Base-by-base conservation (phyloP, 345 rosid species). In the Aegle marmelos region DNA sequence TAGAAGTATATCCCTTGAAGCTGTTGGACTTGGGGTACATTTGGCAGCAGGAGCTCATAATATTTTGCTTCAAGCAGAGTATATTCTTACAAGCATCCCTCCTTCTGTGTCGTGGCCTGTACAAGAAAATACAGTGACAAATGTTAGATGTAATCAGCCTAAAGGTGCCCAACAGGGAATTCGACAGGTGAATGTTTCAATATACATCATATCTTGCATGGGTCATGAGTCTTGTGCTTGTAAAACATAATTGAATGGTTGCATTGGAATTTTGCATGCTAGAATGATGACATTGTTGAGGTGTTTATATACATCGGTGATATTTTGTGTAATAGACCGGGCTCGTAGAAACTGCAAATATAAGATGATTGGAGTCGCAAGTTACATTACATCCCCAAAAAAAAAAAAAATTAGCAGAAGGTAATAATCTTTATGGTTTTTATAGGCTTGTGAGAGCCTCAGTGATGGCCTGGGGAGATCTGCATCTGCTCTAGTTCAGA, bases 21-120 rank as follows among this genome's bases (percentile, higher is more conserved):
- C 97, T 36, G 90, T 93, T 84, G 97, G 94, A 62, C 95, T 95
- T 64, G 99, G 98, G 58, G 97, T 92, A 64, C 99, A 96, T 89
- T 86, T 96, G 83, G 94, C 99, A 77, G 98, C 97, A 1, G 94
- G 97, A 62, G 91, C 90, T 74, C 94, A 89, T 79, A 92, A 96
- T 79, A 85, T 94, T 76, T 83, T 96, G 86, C 87, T 88, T 69
- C 93, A 89, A 80, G 91, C 97, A 16, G 98, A 96, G 83, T 86
- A 87, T 79, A 78, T 87, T 66, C 80, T 94, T 68, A 83, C 89
- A 36, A 89, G 84, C 74, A 73, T 80, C 76, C 87, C 97, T 75
- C 83, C 90, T 77, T 74, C 93, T 69, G 82, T 85, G 67, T 85
- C 96, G 56, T 82, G 78, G 76, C 75, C 91, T 72, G 82, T 81